Evolutionary conservation across 1,139 yeast genomes (phyloP).

Genomic region (Spencermartinsiella ligniputridi): DNA sequence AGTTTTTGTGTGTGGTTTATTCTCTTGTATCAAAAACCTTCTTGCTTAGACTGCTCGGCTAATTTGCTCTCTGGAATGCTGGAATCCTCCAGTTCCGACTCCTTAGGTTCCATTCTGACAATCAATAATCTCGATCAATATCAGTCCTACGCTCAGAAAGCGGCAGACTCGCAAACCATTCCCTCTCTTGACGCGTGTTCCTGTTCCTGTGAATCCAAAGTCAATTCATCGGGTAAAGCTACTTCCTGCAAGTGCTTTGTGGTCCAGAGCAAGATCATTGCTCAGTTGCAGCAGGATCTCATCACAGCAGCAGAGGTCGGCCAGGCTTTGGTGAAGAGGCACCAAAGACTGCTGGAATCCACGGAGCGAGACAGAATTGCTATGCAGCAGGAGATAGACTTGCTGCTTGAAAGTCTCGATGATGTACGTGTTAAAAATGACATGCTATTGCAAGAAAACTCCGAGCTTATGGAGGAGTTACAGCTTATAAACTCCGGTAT

Average conservation of each 20-base stretch:
- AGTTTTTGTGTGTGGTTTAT: no score
- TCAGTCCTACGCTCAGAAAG: background rate
- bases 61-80: background rate
- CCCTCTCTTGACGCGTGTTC: background rate
- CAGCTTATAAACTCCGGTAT: slow-evolving; percentile 17
- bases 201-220: background rate
- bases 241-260: slow-evolving; percentile 16
- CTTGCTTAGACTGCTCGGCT: no score
- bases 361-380: slow-evolving; percentile 14
- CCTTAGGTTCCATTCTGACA: background rate
- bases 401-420: slow-evolving; percentile 15
- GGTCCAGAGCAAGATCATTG: slow-evolving; percentile 14
- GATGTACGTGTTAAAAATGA: slow-evolving; percentile 16
- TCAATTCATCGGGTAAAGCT: background rate
- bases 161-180: background rate
- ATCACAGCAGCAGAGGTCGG: slow-evolving; percentile 28
- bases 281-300: slow-evolving; percentile 22
- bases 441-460: slow-evolving; percentile 16
- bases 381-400: slow-evolving; percentile 19
- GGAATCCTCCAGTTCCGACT: background rate
- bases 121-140: background rate
- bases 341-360: slow-evolving; percentile 17
- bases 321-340: slow-evolving; percentile 23
- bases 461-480: slow-evolving; percentile 20
- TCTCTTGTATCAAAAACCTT: no score